Percentiles rank a stretch among this genome's conserved stretches.
These are phyloP conservation scores for Inga leiocalycina DNA, from an alignment of 306 rosid species.

Conservation along the genomic window DNA sequence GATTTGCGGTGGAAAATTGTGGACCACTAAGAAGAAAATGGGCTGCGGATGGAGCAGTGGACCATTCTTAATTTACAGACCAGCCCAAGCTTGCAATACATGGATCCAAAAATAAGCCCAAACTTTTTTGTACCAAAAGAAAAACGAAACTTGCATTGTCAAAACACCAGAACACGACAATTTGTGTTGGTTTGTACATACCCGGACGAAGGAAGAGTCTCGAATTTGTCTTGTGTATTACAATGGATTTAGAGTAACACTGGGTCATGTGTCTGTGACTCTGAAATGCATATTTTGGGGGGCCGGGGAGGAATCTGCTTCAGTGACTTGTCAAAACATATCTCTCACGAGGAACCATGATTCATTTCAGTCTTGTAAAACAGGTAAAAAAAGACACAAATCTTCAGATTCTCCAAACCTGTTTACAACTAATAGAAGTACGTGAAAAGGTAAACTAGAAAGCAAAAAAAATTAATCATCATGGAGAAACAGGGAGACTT, in stretches of 20 bases:
- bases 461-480: too few relatives aligned
- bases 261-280: background rate
- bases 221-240: background rate
- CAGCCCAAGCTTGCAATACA: background rate
- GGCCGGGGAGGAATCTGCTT: background rate
- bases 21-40: background rate
- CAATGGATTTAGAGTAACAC: background rate
- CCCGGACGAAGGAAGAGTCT: background rate
- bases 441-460: too few relatives aligned
- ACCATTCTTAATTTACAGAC: background rate
- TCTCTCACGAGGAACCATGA: background rate
- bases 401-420: too few relatives aligned
- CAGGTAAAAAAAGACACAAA: too few relatives aligned
- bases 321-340: background rate
- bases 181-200: background rate
- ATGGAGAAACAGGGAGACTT: too few relatives aligned
- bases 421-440: too few relatives aligned
- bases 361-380: too few relatives aligned
- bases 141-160: too few relatives aligned
- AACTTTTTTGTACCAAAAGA: too few relatives aligned
- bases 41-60: background rate
- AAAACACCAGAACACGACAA: background rate
- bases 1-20: background rate
- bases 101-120: too few relatives aligned
- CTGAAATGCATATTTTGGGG: background rate